phyloP scores from a whole-genome alignment of 1,284 basidiomycete genomes.

The Trametes polyzona region DNA sequence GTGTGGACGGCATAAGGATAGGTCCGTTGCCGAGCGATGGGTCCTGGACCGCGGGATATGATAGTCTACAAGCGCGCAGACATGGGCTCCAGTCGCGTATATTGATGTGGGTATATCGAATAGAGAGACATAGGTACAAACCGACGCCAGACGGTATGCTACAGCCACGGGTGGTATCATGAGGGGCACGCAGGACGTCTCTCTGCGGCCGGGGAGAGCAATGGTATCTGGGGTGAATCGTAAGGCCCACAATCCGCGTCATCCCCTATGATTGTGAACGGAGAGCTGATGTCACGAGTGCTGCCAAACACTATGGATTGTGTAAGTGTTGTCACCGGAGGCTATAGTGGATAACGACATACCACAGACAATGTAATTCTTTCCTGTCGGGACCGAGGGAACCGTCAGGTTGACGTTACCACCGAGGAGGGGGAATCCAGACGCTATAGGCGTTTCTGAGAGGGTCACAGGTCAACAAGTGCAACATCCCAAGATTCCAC shows the following conservation, averaged over 20 bases:
- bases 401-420: constrained; percentile 32
- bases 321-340: neutral
- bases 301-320: constrained; percentile 49
- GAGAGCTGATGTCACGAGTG: constrained; percentile 48
- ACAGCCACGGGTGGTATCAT: too few species aligned
- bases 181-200: too few species aligned
- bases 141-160: too few species aligned
- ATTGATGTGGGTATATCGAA: too few species aligned
- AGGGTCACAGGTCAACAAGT: neutral
- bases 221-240: neutral
- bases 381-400: constrained; percentile 28
- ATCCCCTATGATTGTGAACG: constrained; percentile 41
- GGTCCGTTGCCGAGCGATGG: too few species aligned
- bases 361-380: constrained; percentile 35
- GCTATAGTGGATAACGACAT: constrained; percentile 7
- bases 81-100: too few species aligned
- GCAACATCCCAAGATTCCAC: neutral
- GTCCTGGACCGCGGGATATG: too few species aligned
- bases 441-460: constrained; percentile 30
- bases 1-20: too few species aligned
- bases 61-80: too few species aligned
- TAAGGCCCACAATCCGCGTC: neutral
- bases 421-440: constrained; percentile 26
- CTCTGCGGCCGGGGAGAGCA: neutral
- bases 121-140: too few species aligned